Conservation (phyloP, 2,329 filamentous ascomycete genomes). For the Verticillium klebahnii region DNA sequence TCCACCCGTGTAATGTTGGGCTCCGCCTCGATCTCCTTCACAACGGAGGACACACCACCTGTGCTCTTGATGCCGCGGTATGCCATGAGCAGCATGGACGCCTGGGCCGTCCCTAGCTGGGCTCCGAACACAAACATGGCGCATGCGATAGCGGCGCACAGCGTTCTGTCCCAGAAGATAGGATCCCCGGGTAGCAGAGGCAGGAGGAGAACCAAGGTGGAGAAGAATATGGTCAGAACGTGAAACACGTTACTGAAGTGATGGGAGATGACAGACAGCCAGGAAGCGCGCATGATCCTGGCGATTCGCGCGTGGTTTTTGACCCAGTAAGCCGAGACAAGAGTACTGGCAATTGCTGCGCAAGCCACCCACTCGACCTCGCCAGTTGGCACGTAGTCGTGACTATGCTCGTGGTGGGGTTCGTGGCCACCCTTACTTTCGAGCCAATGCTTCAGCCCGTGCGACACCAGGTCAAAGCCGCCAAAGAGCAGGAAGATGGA, state of each 20-base stretch:
- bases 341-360: conserved; percentile 74
- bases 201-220: conserved; percentile 71
- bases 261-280: conserved; percentile 75
- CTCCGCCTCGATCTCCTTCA: conserved; percentile 80
- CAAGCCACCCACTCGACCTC: conserved; percentile 77
- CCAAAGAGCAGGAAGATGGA: conserved; percentile 96
- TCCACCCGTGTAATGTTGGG: conserved; percentile 72
- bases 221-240: conserved; percentile 87
- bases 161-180: conserved; percentile 74
- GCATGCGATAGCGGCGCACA: conserved; percentile 76
- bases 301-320: conserved; percentile 91
- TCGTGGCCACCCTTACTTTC: conserved; percentile 67
- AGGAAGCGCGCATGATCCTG: conserved; percentile 81
- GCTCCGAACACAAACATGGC: conserved; percentile 86
- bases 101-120: conserved; percentile 78
- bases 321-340: conserved; percentile 81
- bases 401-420: conserved; percentile 64
- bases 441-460: conserved; percentile 89
- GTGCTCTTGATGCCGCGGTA: conserved; percentile 45
- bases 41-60: conserved; percentile 62
- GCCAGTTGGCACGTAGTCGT: conserved; percentile 66
- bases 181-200: conserved; percentile 79
- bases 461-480: conserved; percentile 90
- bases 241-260: conserved; percentile 94
- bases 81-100: conserved; percentile 93